phyloP scores from a whole-genome alignment of 1,284 basidiomycete species.

The Erythrobasidium hasegawianum region DNA sequence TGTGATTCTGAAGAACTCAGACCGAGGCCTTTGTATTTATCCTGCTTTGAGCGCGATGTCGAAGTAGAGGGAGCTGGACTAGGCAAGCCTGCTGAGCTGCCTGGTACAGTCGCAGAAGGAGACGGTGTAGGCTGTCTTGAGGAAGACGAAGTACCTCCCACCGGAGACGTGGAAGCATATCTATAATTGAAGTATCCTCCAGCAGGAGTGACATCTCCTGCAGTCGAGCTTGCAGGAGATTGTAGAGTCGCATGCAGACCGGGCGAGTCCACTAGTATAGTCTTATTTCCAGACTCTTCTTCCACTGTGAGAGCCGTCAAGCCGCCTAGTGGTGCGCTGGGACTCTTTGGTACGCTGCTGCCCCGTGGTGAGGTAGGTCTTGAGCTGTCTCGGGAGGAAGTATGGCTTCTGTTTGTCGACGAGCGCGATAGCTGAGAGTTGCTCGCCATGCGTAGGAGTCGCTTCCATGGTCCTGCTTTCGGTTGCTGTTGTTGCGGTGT shows the following conservation, averaged over 20 bases:
- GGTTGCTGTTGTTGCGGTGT: not conserved
- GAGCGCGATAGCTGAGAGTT: not conserved
- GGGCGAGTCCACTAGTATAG: not conserved
- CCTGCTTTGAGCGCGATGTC: constrained; percentile 3
- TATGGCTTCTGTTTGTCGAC: not conserved
- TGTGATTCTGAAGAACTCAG: not conserved
- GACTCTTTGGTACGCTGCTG: not conserved
- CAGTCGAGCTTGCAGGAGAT: not conserved
- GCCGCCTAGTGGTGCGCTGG: not conserved
- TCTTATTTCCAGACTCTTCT: constrained; percentile 1
- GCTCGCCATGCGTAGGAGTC: not conserved
- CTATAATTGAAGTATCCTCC: not conserved
- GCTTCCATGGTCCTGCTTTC: not conserved
- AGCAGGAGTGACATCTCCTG: not conserved
- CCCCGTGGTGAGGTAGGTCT: not conserved
- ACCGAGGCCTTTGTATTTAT: constrained; percentile 24
- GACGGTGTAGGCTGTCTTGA: not conserved
- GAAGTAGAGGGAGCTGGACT: not conserved
- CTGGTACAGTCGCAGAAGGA: not conserved
- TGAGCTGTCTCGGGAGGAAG: not conserved
- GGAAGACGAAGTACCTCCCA: not conserved
- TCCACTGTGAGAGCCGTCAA: not conserved
- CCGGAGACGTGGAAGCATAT: not conserved
- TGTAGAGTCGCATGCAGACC: not conserved
- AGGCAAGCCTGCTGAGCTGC: not conserved